phyloP scores from a whole-genome alignment of 805 yeast genomes.

The Grigorovia jiainica region DNA sequence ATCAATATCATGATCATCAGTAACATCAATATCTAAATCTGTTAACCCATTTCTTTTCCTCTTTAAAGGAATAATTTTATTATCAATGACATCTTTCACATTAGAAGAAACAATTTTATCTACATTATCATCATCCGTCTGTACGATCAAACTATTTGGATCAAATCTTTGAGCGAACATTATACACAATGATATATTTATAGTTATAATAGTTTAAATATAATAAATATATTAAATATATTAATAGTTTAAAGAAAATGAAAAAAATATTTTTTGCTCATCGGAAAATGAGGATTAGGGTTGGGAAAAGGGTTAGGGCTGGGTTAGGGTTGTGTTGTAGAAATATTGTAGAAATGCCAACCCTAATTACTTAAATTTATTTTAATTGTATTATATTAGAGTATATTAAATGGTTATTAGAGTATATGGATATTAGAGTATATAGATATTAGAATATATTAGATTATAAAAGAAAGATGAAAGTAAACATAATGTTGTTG shows the following conservation, averaged over 20 bases:
- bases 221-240: too few relatives aligned
- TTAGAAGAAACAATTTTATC: background rate
- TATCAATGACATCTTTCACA: background rate
- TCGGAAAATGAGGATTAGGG: background rate
- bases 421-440: too few relatives aligned
- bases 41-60: slow-evolving; percentile 10
- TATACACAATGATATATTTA: background rate
- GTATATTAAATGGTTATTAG: too few relatives aligned
- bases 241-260: too few relatives aligned
- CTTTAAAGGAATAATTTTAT: slow-evolving; percentile 16
- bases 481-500: slow-evolving; percentile 18
- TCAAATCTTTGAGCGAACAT: slow-evolving; percentile 65
- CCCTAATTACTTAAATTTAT: too few relatives aligned
- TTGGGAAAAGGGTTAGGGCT: background rate
- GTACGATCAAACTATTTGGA: slow-evolving; percentile 28
- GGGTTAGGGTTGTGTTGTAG: too few relatives aligned
- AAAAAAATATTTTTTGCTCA: background rate
- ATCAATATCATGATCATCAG: background rate
- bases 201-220: too few relatives aligned
- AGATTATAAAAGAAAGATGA: too few relatives aligned
- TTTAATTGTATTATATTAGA: too few relatives aligned
- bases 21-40: background rate
- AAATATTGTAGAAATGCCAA: too few relatives aligned
- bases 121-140: background rate
- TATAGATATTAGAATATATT: too few relatives aligned